A percentile compares a stretch with the other conserved stretches of the same genome.
phyloP scores from a whole-genome alignment of 176 grass and related monocot genomes.

The Typha latifolia region DNA sequence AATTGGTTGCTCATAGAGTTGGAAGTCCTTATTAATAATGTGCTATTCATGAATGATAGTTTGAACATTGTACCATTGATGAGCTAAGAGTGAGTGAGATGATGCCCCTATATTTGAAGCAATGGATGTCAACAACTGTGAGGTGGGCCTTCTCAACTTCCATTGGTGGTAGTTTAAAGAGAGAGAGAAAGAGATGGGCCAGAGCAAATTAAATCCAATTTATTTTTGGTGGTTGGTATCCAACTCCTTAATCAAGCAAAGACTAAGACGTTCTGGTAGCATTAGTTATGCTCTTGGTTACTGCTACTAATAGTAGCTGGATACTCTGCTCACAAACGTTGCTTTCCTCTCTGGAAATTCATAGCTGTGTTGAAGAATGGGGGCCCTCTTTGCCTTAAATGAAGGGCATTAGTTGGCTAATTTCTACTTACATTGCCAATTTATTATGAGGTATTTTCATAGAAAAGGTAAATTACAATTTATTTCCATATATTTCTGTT shows the following conservation, averaged over 20 bases:
- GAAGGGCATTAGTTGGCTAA: no score
- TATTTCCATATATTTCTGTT: no score
- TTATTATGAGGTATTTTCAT: no score
- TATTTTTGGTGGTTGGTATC: neutral
- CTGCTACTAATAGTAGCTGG: neutral
- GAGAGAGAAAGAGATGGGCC: neutral
- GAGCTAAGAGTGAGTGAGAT: neutral
- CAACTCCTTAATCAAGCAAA: conserved; percentile 1
- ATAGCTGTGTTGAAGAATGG: no score
- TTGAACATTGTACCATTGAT: neutral
- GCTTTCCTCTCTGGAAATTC: no score
- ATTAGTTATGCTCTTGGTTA: neutral
- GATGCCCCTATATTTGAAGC: neutral
- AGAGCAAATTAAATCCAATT: neutral
- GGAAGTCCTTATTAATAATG: neutral
- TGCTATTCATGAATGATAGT: neutral
- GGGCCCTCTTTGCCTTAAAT: no score
- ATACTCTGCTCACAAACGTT: no score
- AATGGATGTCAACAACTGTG: neutral
- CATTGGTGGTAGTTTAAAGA: neutral
- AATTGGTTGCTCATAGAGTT: no score
- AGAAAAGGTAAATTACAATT: no score
- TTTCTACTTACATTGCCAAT: no score
- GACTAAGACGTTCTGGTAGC: neutral
- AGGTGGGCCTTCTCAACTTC: neutral